These are phyloP conservation scores for Clavispora asparagi DNA, from an alignment of 805 yeast genomes.

Conservation along the genomic window DNA sequence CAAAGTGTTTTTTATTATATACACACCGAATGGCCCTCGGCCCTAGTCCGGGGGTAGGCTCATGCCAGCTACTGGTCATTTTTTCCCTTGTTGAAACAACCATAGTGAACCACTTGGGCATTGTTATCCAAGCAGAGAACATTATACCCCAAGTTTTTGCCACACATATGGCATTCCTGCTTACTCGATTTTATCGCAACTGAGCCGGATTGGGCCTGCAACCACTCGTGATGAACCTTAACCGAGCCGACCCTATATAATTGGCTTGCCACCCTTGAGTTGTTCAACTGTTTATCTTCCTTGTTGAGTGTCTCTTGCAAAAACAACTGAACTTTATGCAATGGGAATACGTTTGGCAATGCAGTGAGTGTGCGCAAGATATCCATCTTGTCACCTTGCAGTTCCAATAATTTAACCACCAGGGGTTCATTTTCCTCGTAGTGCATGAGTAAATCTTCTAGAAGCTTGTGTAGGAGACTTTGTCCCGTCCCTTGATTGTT, in stretches of 20 bases:
- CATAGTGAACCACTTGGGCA: conserved; percentile 49
- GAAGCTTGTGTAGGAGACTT: conserved; percentile 42
- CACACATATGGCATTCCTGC: conserved; percentile 55
- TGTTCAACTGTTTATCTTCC: conserved; percentile 35
- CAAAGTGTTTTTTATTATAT: neutral
- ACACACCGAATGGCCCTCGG: neutral
- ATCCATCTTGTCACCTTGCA: conserved; percentile 47
- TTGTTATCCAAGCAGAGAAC: conserved; percentile 47
- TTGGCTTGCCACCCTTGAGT: conserved; percentile 39
- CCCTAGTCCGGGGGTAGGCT: no score
- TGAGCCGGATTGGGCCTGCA: conserved; percentile 31
- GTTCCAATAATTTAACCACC: conserved; percentile 36
- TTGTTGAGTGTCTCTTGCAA: conserved; percentile 42
- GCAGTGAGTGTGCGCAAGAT: conserved; percentile 39
- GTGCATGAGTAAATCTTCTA: conserved; percentile 43
- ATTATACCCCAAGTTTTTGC: conserved; percentile 48
- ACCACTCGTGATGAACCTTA: conserved; percentile 40
- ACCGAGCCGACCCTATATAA: conserved; percentile 51
- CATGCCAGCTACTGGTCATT: neutral
- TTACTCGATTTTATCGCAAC: conserved; percentile 34
- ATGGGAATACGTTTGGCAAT: conserved; percentile 48
- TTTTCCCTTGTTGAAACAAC: conserved; percentile 33
- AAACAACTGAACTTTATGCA: conserved; percentile 39
- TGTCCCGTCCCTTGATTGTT: conserved; percentile 35
- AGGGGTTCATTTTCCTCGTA: conserved; percentile 28